Evolutionary conservation across 176 grass and related monocot genomes (phyloP).

Genomic region (Saccharum spontaneum): DNA sequence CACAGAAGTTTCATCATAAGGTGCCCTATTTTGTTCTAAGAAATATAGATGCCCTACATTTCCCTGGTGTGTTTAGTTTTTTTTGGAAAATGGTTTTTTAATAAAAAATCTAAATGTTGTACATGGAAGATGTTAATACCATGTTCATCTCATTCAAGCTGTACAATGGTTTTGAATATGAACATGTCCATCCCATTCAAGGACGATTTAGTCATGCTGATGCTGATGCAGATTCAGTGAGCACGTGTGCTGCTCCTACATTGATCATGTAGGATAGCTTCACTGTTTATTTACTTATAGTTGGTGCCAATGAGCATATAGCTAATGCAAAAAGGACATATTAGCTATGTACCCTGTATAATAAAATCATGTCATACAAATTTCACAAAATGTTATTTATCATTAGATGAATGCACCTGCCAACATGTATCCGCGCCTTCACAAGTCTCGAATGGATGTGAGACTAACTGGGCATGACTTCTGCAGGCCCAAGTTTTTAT

Average conservation of each 20-base stretch:
- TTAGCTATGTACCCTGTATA: background rate
- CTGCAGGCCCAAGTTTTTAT: constrained; percentile 50
- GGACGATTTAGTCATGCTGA: background rate
- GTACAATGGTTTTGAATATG: background rate
- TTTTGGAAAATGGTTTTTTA: background rate
- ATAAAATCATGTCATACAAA: background rate
- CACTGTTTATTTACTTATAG: background rate
- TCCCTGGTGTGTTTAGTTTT: background rate
- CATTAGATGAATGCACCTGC: background rate
- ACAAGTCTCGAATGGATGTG: background rate
- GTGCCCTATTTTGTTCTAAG: constrained; percentile 33
- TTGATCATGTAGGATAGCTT: background rate
- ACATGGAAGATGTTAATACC: background rate
- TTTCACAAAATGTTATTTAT: background rate
- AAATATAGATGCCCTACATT: background rate
- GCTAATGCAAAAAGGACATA: background rate
- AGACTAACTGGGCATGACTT: constrained; percentile 14
- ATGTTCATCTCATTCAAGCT: background rate
- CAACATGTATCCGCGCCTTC: background rate
- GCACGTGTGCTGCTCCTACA: background rate
- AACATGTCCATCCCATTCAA: background rate
- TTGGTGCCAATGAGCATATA: background rate
- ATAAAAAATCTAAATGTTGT: background rate
- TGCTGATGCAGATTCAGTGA: background rate
- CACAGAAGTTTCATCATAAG: constrained; percentile 59